Evolutionary conservation across 176 grass and related monocot genomes (phyloP), one percentile per base, ranked within the genome.

Genomic region (Puya raimondii): DNA sequence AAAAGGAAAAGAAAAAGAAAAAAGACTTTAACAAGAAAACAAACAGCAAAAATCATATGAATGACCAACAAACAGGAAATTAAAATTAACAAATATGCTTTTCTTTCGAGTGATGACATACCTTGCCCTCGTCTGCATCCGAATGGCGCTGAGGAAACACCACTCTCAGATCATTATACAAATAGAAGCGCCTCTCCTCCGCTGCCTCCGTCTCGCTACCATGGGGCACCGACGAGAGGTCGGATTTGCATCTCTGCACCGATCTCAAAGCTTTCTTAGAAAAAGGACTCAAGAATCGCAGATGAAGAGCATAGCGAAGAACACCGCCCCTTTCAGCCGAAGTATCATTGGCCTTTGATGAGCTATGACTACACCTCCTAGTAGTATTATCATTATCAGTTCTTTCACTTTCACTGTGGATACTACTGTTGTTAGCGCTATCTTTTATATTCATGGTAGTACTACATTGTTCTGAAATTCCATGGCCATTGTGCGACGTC

Each of bases 91-190:
- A 42, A 42, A 42, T 0, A 42, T 42, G 33, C 33, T 42, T 42
- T 42, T 42, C 33, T 42, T 42, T 42, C 33, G 0, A 42, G 33
- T 42, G 33, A 42, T 42, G 33, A 7, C 74, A 80, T 86, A 99
- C 94, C 89, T 90, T 59, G 74, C 94, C 94, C 81, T 99, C 94
- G 4, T 99, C 89, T 67, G 87, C 72, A 73, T 99, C 94, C 33
- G 94, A 88, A 53, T 99, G 94, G 29, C 94, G 83, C 53, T 99
- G 94, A 48, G 94, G 94, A 53, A 99, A 99, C 70, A 99, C 94
- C 67, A 91, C 94, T 74, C 89, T 84, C 69, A 99, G 72, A 85
- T 99, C 94, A 78, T 91, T 99, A 75, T 99, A 99, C 50, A 99
- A 63, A 79, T 90, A 99, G 75, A 83, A 99, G 58, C 85, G 81